Percentiles rank a stretch among this genome's conserved stretches.
Conservation (phyloP, 2,329 filamentous ascomycete species). For the Beauveria rudraprayagi region DNA sequence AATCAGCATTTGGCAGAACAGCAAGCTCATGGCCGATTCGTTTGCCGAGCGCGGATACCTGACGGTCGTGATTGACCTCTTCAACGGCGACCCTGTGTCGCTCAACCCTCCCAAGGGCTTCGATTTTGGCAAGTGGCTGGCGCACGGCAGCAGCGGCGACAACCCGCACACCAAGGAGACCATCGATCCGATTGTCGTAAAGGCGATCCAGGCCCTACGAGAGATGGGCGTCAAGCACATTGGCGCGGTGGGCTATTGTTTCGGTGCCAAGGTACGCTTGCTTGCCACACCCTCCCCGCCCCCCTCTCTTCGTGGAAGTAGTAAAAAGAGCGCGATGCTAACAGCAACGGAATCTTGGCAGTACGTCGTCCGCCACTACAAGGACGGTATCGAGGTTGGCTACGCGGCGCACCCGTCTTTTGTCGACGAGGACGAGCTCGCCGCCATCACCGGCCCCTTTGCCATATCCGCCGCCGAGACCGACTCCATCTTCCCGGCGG, state of each 20-base stretch:
- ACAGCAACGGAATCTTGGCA: conserved; percentile 19
- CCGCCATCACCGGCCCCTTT: conserved; percentile 46
- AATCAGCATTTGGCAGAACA: conserved; percentile 31
- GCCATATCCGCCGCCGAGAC: conserved; percentile 57
- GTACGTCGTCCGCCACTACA: conserved; percentile 63
- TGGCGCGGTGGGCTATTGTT: conserved; percentile 56
- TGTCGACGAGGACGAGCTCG: conserved; percentile 50
- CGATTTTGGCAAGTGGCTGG: conserved; percentile 27
- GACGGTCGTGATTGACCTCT: conserved; percentile 30
- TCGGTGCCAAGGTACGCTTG: conserved; percentile 49
- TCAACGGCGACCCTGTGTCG: conserved; percentile 28
- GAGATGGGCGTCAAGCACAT: conserved; percentile 44
- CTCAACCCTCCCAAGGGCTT: conserved; percentile 20
- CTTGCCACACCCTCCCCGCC: neutral
- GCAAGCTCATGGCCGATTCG: conserved; percentile 33
- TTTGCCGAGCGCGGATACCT: conserved; percentile 32
- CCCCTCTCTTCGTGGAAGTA: neutral
- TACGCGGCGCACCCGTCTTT: conserved; percentile 59
- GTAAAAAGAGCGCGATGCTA: neutral
- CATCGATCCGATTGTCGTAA: conserved; percentile 27
- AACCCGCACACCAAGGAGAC: conserved; percentile 32
- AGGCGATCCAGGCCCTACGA: conserved; percentile 45
- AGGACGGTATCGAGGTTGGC: conserved; percentile 46
- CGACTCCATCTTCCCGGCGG: conserved; percentile 50
- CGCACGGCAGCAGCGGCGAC: conserved; percentile 37